A percentile compares a stretch with the other conserved stretches of the same genome.
Evolutionary conservation across 2,329 filamentous ascomycete genomes (phyloP).

Genomic region (Teratosphaeria gauchensis): DNA sequence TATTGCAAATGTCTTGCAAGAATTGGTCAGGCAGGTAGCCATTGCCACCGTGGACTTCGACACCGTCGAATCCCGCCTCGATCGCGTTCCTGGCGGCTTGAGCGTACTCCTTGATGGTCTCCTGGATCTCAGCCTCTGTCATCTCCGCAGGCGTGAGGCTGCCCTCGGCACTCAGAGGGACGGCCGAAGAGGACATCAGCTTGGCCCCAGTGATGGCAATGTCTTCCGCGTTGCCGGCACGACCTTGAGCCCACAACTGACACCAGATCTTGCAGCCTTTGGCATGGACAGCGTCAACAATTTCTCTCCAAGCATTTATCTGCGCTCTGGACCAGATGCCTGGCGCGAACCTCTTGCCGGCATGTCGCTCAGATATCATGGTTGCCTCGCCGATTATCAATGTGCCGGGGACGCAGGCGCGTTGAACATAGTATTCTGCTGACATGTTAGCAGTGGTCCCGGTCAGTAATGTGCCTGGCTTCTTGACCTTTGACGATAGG

Average conservation of each 20-base stretch:
- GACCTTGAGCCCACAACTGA: conserved; percentile 40
- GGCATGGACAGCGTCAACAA: conserved; percentile 41
- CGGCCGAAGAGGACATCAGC: conserved; percentile 24
- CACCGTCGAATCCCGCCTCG: conserved; percentile 45
- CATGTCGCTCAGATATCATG: conserved; percentile 18
- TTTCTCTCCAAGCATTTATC: conserved; percentile 39
- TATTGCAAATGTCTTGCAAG: conserved; percentile 41
- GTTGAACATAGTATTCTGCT: conserved; percentile 25
- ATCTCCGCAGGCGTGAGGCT: conserved; percentile 16
- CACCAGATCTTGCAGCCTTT: conserved; percentile 40
- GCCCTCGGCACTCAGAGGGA: conserved; percentile 17
- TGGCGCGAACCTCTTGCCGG: conserved; percentile 18
- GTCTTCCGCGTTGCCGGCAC: conserved; percentile 30
- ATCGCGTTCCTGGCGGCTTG: conserved; percentile 43
- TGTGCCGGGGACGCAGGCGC: conserved; percentile 21
- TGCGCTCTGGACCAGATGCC: conserved; percentile 29
- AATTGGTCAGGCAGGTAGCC: conserved; percentile 47
- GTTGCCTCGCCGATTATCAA: conserved; percentile 26
- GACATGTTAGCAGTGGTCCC: background rate
- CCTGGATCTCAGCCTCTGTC: conserved; percentile 37
- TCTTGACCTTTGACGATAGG: conserved; percentile 6
- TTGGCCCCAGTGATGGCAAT: conserved; percentile 11
- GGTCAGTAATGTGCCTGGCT: background rate
- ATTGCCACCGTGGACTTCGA: conserved; percentile 42
- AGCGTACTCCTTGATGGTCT: conserved; percentile 33